These are phyloP conservation scores for Phytophthora aleatoria DNA, from an alignment of 352 stramenopile genomes.

Conservation along the genomic window DNA sequence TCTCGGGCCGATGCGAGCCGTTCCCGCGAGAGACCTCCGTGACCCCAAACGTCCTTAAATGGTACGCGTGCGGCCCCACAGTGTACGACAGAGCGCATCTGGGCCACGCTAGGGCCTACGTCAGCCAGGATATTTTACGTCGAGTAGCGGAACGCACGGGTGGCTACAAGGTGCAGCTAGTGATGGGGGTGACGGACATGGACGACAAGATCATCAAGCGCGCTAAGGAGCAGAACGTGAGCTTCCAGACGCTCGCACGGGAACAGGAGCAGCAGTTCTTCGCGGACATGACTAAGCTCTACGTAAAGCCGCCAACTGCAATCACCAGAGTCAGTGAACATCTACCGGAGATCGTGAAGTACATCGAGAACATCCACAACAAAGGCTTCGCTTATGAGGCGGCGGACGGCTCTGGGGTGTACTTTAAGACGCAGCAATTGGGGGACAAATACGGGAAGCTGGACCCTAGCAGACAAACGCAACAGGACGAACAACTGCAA, in stretches of 20 bases:
- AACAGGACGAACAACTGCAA: constrained; percentile 53
- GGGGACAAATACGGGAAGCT: constrained; percentile 72
- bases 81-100: constrained; percentile 99
- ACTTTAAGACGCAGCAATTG: constrained; percentile 94
- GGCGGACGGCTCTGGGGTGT: constrained; percentile 91
- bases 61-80: constrained; percentile 99
- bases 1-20: constrained; percentile 44
- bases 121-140: constrained; percentile 94
- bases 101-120: constrained; percentile 96
- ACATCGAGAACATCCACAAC: constrained; percentile 91
- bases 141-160: constrained; percentile 89
- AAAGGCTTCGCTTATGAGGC: constrained; percentile 96
- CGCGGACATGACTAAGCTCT: constrained; percentile 58
- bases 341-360: constrained; percentile 95
- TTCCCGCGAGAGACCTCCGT: constrained; percentile 47
- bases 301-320: constrained; percentile 62
- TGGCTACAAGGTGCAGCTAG: constrained; percentile 93
- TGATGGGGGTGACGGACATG: constrained; percentile 98
- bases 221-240: constrained; percentile 45
- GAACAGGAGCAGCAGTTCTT: constrained; percentile 76
- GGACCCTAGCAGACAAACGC: constrained; percentile 54
- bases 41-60: constrained; percentile 72
- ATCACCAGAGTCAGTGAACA: constrained; percentile 95
- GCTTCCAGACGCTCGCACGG: constrained; percentile 54
- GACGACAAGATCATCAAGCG: constrained; percentile 98